A percentile compares a stretch with the other conserved stretches of the same genome.
Evolutionary conservation across 345 rosid species (phyloP).

Genomic region (Citrus unshiu): DNA sequence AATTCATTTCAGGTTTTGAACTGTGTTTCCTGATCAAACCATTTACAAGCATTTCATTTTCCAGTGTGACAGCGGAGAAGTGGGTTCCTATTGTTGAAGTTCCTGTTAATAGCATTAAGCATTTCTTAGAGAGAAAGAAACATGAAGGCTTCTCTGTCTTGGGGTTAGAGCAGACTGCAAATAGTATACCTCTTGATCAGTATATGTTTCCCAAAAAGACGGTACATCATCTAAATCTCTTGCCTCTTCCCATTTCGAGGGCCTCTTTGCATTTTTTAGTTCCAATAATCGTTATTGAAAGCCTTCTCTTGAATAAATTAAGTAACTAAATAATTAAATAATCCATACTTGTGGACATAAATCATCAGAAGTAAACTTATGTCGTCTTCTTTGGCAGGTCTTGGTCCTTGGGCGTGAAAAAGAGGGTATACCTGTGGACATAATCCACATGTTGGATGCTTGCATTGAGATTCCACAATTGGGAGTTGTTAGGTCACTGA

Average conservation of each 20-base stretch:
- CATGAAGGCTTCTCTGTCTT: constrained; percentile 81
- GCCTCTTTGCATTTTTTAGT: not conserved
- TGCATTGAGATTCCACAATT: constrained; percentile 94
- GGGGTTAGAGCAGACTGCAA: constrained; percentile 96
- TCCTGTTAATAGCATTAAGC: constrained; percentile 69
- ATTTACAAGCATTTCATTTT: constrained; percentile 17
- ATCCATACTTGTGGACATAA: not conserved
- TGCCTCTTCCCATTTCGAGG: not conserved
- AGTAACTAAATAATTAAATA: not conserved
- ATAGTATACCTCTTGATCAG: constrained; percentile 72
- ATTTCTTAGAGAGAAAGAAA: constrained; percentile 79
- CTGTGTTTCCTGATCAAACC: not conserved
- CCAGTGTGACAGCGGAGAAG: constrained; percentile 92
- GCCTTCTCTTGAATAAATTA: not conserved
- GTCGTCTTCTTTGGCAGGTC: constrained; percentile 43
- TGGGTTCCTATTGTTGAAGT: constrained; percentile 95
- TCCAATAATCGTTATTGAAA: not conserved
- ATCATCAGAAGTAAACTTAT: not conserved
- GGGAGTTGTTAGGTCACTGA: constrained; percentile 92
- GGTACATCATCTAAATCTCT: constrained; percentile 34
- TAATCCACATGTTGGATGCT: constrained; percentile 79
- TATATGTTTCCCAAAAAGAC: constrained; percentile 68
- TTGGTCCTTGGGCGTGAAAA: constrained; percentile 93
- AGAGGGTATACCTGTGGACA: constrained; percentile 92
- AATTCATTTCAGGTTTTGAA: not conserved